These are phyloP conservation scores for Triangularia setosa DNA, from an alignment of 2,329 filamentous ascomycete genomes.

Conservation along the genomic window DNA sequence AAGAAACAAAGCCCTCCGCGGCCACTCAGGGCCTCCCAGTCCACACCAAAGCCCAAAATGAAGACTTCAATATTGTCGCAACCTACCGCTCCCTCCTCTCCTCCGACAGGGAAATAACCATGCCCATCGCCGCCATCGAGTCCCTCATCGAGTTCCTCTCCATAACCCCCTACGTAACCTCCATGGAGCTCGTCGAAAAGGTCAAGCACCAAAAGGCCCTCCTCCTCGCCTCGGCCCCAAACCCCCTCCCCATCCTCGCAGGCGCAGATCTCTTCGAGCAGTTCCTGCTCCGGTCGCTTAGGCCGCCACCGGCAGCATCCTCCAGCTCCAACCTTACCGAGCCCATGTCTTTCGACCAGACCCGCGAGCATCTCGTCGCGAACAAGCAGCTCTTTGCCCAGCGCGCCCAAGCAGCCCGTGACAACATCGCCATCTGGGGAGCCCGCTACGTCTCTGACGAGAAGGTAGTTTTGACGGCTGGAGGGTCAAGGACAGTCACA, in stretches of 20 bases:
- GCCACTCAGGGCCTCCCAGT: constrained; percentile 1
- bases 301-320: constrained; percentile 44
- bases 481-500: constrained; percentile 79
- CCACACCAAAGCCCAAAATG: constrained; percentile 12
- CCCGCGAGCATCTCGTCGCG: constrained; percentile 75
- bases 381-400: constrained; percentile 85
- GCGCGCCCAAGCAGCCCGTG: constrained; percentile 78
- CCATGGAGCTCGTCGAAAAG: constrained; percentile 88
- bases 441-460: constrained; percentile 75
- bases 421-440: constrained; percentile 77
- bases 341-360: constrained; percentile 69
- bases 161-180: constrained; percentile 74
- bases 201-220: constrained; percentile 72
- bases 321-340: constrained; percentile 24
- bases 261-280: constrained; percentile 95
- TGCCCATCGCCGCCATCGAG: constrained; percentile 71
- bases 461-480: constrained; percentile 82
- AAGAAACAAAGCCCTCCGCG: constrained; percentile 8
- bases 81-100: constrained; percentile 53
- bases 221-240: constrained; percentile 74
- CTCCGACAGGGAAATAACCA: constrained; percentile 79
- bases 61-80: constrained; percentile 46
- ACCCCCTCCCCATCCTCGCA: constrained; percentile 87
- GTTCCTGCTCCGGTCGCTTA: constrained; percentile 76
- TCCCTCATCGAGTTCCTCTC: constrained; percentile 77